Base-by-base conservation (phyloP, 73 alveolate species). In the Paramecium octaurelia region DNA sequence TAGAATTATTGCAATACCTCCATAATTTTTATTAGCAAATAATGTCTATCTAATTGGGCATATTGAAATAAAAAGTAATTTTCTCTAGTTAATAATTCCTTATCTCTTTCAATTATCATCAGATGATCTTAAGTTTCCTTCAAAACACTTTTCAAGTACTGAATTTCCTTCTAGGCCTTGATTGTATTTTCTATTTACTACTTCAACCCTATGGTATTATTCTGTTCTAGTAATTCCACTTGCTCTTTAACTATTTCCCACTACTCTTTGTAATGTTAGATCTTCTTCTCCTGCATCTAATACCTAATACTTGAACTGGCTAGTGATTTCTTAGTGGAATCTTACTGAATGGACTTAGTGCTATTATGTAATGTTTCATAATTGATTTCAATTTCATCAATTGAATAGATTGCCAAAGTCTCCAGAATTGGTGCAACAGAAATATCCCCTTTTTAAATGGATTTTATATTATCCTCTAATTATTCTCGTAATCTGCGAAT, bases 401-500 rank as follows among this genome's bases (percentile, higher is more conserved):
- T 40, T 2, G 91, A 80, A 80, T 80, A 80, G 4, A 4, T 12
- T 18, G 91, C 70, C 24, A 80, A 46, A 11, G 75, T 80, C 1
- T 80, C 91, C 11, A 80, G 36, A 27, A 35, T 80, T 10, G 70
- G 46, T 44, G 44, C 34, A 3, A 48, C 18, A 18, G 76, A 80
- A 23, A 23, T 21, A 18, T 48, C 44, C 12, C 42, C 34, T 43
- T 80, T 24, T 80, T 80, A 35, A 9, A 80, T 18, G 0, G 18
- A 38, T 80, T 80, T 44, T 9, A 80, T 29, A 80, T 80, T 43
- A 4, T 80, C 71, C 10, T 40, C 27, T 20, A 80, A 46, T 46
- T 80, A 48, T 80, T 42, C 42, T 80, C 91, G 2, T 35, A 80
- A 80, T 43, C 75, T 40, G 18, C 76, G 46, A 12, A 80, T 80